A percentile compares a stretch with the other conserved stretches of the same genome.
Evolutionary conservation across 192 early-diverging fungal genomes (phyloP).

Genomic region (Gryganskiella cystojenkinii): DNA sequence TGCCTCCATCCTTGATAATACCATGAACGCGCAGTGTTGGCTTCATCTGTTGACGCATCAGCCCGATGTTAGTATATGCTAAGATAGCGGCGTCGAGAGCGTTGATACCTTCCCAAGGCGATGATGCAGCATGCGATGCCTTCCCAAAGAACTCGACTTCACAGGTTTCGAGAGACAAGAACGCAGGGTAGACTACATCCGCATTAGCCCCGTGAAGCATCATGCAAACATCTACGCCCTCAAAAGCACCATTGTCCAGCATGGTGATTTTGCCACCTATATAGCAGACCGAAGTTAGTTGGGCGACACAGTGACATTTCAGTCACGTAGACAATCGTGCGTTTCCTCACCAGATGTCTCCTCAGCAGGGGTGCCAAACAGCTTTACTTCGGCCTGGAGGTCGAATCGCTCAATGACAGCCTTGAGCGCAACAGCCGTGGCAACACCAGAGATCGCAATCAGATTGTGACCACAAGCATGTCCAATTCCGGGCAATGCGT

Average conservation of each 20-base stretch:
- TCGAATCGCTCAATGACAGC: conserved; percentile 51
- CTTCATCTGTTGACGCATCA: conserved; percentile 79
- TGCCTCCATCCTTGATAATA: conserved; percentile 82
- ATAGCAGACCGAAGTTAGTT: not conserved
- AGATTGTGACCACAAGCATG: conserved; percentile 80
- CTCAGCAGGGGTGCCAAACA: conserved; percentile 88
- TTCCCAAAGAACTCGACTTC: conserved; percentile 78
- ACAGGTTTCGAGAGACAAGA: conserved; percentile 59
- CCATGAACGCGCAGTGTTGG: conserved; percentile 78
- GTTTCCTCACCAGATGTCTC: conserved; percentile 30
- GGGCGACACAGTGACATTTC: too few relatives aligned
- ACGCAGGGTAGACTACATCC: conserved; percentile 56
- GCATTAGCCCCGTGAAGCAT: conserved; percentile 84
- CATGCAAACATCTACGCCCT: conserved; percentile 76
- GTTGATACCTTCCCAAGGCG: conserved; percentile 70
- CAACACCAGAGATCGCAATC: conserved; percentile 77
- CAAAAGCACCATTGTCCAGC: conserved; percentile 74
- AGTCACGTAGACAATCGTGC: not conserved
- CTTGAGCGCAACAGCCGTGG: conserved; percentile 65
- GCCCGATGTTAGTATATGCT: conserved; percentile 72
- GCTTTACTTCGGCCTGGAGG: conserved; percentile 67
- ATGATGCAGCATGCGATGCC: conserved; percentile 75
- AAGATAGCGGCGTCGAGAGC: conserved; percentile 80
- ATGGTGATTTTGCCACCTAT: conserved; percentile 80
- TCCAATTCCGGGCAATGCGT: conserved; percentile 74